Base-by-base conservation (phyloP, 345 rosid species). In the Salix viminalis region DNA sequence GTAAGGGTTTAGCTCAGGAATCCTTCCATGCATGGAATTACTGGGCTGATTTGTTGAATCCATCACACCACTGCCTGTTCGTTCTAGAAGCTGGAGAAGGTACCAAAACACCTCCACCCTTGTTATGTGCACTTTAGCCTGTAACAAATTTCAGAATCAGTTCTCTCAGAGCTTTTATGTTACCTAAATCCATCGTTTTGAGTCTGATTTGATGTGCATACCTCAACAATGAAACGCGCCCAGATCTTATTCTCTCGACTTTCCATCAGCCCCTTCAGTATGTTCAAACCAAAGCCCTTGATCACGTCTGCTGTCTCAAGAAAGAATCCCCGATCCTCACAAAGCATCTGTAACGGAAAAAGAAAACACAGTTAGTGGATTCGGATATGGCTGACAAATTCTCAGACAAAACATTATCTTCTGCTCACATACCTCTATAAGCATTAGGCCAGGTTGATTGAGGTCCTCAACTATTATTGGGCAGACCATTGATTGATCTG, bases 211-310 rank as follows among this genome's bases (percentile, higher is more conserved):
- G 73, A 32, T 14, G 4, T 52, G 28, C 28, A 78, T 84, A 91
- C 99, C 92, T 92, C 97, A 4, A 93, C 95, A 18, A 92, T 86
- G 82, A 96, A 92, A 70, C 82, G 97, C 11, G 97, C 87, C 99
- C 97, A 93, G 52, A 92, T 86, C 76, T 86, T 89, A 67, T 84
- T 83, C 23, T 86, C 82, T 75, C 87, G 83, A 65, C 77, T 79
- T 78, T 92, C 97, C 94, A 91, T 90, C 39, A 84, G 87, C 81
- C 99, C 99, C 82, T 92, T 91, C 83, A 91, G 65, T 75, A 96
- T 89, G 70, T 88, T 87, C 82, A 96, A 80, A 37, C 98, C 97
- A 60, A 93, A 80, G 24, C 94, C 90, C 65, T 87, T 85, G 34
- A 96, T 81, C 72, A 86, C 83, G 41, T 93, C 92, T 2, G 92